Evolutionary conservation across 352 stramenopile genomes (phyloP), one percentile per base, ranked within the genome.

Genomic region (Globisporangium iwayamae): DNA sequence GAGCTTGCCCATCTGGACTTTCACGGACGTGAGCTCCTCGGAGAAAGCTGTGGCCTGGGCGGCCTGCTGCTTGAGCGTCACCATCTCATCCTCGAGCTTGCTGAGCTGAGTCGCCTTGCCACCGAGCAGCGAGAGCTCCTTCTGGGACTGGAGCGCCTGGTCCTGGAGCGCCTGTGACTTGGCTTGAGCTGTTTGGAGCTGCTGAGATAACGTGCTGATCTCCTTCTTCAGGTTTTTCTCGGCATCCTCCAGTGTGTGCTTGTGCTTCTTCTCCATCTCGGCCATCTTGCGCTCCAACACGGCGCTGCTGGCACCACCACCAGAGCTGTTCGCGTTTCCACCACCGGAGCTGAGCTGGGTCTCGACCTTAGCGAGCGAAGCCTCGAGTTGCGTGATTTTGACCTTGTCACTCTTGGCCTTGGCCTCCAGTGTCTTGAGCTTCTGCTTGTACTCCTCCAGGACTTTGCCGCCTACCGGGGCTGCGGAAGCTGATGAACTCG

Each of bases 181-280:
- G 30, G 60, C 47, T 54, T 90, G 78, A n/a, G 80, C 75, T 4
- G 65, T 61, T 32, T 76, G 73, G 0, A 91, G 75, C 54, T 94
- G 83, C 50, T 81, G 68, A 0, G 71, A 56, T 4, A 93, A 55
- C 13, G 69, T 51, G 46, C 67, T 28, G 8, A 92, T 56, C 47
- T 92, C 81, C 25, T 74, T 70, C 55, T 87, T 82, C 0, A 76
- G 65, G 2, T 53, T 32, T 32, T 83, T 87, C 70, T 94, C 83
- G 11, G 59, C 78, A 7, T 92, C 85, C n/a, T 91, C 80, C 6
- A 91, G 43, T 3, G 70, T 65, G n/a, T 82, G 78, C 59, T 87
- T 83, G 66, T 91, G 75, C 52, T 91, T 93, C 76, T 94, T 94
- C 62, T 94, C 85, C 41, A 80, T 67, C 5, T 94, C 85, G 0